These are phyloP conservation scores for Eucalyptus fibrosa DNA, from an alignment of 345 rosid species.

Conservation along the genomic window DNA sequence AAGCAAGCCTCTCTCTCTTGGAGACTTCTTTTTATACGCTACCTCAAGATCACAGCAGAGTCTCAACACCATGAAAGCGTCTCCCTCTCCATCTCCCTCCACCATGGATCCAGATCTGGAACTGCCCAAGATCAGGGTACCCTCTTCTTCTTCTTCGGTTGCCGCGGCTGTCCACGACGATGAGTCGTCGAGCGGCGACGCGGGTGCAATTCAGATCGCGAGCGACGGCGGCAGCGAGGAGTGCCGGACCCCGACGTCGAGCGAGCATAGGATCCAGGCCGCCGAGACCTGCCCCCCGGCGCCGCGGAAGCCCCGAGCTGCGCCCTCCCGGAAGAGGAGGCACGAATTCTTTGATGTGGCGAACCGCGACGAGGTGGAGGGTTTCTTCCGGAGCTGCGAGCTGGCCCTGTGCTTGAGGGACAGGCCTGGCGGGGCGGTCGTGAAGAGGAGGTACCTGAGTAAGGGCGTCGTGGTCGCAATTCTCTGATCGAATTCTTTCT, in stretches of 20 bases:
- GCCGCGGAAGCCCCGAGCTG: not conserved
- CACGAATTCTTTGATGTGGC: not conserved
- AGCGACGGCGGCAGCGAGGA: not conserved
- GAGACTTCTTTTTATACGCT: not conserved
- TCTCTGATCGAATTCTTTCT: not conserved
- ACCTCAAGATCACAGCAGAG: not conserved
- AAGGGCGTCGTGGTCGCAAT: not conserved
- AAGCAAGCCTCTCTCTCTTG: not conserved
- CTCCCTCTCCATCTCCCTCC: not conserved
- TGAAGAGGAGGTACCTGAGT: not conserved
- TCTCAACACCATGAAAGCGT: not conserved
- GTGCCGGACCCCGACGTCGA: not conserved
- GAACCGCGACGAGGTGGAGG: not conserved
- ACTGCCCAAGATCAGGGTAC: not conserved
- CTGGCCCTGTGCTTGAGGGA: not conserved
- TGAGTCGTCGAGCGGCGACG: not conserved
- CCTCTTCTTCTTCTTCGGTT: not conserved
- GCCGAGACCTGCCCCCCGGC: not conserved
- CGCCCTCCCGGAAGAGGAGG: not conserved
- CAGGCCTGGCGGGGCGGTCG: not conserved
- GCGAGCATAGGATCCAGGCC: not conserved
- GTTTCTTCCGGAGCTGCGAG: not conserved
- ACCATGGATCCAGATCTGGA: constrained; percentile 26
- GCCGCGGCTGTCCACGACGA: not conserved
- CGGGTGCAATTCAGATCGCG: not conserved